A percentile compares a stretch with the other conserved stretches of the same genome.
phyloP scores from a whole-genome alignment of 345 rosid genomes.

The Eucalyptus grandis region DNA sequence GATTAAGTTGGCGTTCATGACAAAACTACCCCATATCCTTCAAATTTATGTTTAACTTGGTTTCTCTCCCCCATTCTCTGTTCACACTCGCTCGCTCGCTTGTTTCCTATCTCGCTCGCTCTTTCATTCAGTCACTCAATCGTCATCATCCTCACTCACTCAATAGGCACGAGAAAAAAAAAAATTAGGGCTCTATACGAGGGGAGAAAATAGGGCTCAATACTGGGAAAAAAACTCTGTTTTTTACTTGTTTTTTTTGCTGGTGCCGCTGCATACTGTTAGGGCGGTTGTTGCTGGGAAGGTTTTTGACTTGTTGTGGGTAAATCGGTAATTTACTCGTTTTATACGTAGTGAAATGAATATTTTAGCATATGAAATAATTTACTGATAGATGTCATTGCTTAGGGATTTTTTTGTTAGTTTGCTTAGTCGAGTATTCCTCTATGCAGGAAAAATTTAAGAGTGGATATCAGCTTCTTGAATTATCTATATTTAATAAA shows the following conservation, averaged over 20 bases:
- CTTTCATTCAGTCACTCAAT: background rate
- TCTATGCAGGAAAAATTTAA: background rate
- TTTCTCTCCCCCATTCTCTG: background rate
- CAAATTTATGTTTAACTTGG: background rate
- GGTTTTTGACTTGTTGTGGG: background rate
- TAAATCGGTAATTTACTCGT: too few species aligned
- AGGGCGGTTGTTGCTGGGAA: background rate
- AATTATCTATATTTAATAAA: background rate
- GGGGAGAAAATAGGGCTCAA: background rate
- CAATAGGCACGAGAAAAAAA: background rate
- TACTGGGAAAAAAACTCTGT: background rate
- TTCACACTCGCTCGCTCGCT: background rate
- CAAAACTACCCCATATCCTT: background rate
- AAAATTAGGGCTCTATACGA: too few species aligned
- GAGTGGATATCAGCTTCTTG: background rate
- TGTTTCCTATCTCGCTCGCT: background rate
- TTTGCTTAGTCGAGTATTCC: background rate
- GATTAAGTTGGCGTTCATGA: background rate
- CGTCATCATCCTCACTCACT: background rate
- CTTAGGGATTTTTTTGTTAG: background rate
- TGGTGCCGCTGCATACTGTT: accelerated
- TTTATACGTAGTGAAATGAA: background rate
- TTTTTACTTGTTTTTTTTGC: background rate
- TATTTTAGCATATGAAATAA: background rate
- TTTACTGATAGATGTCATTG: background rate